Conservation (phyloP, 169 alveolate genomes). For the Eimeria tenella region DNA sequence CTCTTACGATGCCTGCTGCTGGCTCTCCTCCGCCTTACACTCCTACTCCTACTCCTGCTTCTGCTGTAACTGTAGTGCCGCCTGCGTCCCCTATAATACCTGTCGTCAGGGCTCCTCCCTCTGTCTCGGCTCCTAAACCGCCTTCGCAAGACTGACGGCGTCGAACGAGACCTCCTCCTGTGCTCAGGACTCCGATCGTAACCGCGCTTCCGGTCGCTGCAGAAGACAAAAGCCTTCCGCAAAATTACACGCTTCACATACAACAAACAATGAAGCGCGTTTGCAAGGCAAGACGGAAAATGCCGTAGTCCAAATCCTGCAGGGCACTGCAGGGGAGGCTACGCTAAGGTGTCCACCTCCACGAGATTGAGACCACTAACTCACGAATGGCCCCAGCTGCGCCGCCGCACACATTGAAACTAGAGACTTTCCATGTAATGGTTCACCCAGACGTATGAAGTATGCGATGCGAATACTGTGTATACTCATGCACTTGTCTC, state of each 20-base stretch:
- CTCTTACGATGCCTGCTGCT: slow-evolving; percentile 40
- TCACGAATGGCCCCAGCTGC: too few species aligned
- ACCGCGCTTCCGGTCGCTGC: slow-evolving; percentile 46
- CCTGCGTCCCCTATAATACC: slow-evolving; percentile 55
- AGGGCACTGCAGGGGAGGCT: too few species aligned
- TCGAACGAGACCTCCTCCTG: slow-evolving; percentile 61
- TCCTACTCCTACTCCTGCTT: slow-evolving; percentile 53
- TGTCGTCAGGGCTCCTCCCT: slow-evolving; percentile 51
- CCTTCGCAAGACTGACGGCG: slow-evolving; percentile 60
- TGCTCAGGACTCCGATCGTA: slow-evolving; percentile 44
- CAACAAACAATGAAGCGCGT: too few species aligned
- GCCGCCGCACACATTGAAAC: too few species aligned
- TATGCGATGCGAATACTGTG: too few species aligned
- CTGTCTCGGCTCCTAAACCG: slow-evolving; percentile 63
- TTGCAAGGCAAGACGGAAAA: too few species aligned
- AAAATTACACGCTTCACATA: not conserved
- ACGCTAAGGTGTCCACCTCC: too few species aligned
- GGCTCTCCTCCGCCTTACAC: slow-evolving; percentile 50
- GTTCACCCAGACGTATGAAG: too few species aligned
- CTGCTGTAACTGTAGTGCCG: slow-evolving; percentile 50
- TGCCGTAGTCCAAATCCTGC: too few species aligned
- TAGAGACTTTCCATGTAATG: too few species aligned
- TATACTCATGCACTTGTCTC: too few species aligned
- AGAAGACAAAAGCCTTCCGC: not conserved
- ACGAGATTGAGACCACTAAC: too few species aligned